A percentile compares a stretch with the other conserved stretches of the same genome.
These are phyloP conservation scores for Apophysomyces elegans DNA, from an alignment of 371 early-diverging fungal genomes.

Conservation along the genomic window DNA sequence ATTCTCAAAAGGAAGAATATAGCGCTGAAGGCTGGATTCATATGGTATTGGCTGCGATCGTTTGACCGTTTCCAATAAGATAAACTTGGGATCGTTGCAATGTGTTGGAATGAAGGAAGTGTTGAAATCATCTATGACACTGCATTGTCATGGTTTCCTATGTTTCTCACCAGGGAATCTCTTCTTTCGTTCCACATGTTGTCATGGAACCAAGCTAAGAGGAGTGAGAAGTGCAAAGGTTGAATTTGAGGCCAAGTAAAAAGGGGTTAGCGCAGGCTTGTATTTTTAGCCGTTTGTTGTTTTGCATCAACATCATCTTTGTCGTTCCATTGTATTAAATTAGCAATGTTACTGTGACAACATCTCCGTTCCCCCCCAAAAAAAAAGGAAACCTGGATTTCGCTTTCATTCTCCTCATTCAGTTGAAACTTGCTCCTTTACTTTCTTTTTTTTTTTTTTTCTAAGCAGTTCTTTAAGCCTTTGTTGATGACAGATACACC, in stretches of 20 bases:
- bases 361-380: not conserved
- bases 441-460: not conserved
- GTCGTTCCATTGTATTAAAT: slow-evolving; percentile 7
- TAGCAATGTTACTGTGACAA: slow-evolving; percentile 5
- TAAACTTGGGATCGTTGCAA: too few species aligned
- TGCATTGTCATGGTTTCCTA: not conserved
- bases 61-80: too few species aligned
- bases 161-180: not conserved
- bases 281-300: slow-evolving; percentile 7
- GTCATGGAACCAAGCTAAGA: not conserved
- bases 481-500: not conserved
- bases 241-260: slow-evolving; percentile 1
- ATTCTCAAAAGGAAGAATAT: too few species aligned
- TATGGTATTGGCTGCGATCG: too few species aligned
- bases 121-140: too few species aligned
- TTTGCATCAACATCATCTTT: not conserved
- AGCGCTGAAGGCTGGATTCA: too few species aligned
- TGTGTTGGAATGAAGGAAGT: too few species aligned
- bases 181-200: not conserved
- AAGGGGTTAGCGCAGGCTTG: slow-evolving; percentile 5
- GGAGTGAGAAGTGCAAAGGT: not conserved
- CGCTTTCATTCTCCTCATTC: not conserved
- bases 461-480: not conserved
- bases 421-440: slow-evolving; percentile 1
- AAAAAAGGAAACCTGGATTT: not conserved